Evolutionary conservation across 495 filamentous ascomycete genomes (phyloP).

Genomic region (Platismatia glauca): DNA sequence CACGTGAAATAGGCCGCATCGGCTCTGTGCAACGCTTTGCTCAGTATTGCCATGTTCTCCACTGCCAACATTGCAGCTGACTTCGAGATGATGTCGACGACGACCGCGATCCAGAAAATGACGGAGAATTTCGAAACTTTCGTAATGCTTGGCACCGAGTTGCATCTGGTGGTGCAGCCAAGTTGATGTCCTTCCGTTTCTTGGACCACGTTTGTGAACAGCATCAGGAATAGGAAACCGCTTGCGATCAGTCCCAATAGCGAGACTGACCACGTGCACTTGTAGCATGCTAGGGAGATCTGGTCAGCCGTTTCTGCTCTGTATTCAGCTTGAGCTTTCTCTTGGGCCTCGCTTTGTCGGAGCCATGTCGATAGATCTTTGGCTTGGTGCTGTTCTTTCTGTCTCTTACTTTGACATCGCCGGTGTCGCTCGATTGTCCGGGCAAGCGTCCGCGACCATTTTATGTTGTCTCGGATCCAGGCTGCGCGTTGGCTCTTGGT

Average conservation of each 20-base stretch:
- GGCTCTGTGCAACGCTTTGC: not conserved
- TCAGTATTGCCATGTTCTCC: not conserved
- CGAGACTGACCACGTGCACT: not conserved
- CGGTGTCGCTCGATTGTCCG: not conserved
- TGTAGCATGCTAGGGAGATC: not conserved
- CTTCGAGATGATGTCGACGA: not conserved
- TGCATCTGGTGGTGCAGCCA: not conserved
- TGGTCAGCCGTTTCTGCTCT: not conserved
- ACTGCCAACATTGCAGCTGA: not conserved
- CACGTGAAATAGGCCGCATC: not conserved
- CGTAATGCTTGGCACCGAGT: not conserved
- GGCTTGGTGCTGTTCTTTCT: not conserved
- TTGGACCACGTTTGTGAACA: not conserved
- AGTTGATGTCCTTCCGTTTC: not conserved
- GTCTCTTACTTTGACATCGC: not conserved
- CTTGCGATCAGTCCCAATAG: not conserved
- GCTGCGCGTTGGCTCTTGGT: not conserved
- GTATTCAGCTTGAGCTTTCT: not conserved
- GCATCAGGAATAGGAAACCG: not conserved
- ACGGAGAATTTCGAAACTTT: not conserved
- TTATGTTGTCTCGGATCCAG: not conserved
- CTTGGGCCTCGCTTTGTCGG: not conserved
- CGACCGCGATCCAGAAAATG: not conserved
- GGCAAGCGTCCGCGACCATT: not conserved
- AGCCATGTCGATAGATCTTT: not conserved